These are phyloP conservation scores for Thelonectria blattea DNA, from an alignment of 2,329 filamentous ascomycete species.

Conservation along the genomic window DNA sequence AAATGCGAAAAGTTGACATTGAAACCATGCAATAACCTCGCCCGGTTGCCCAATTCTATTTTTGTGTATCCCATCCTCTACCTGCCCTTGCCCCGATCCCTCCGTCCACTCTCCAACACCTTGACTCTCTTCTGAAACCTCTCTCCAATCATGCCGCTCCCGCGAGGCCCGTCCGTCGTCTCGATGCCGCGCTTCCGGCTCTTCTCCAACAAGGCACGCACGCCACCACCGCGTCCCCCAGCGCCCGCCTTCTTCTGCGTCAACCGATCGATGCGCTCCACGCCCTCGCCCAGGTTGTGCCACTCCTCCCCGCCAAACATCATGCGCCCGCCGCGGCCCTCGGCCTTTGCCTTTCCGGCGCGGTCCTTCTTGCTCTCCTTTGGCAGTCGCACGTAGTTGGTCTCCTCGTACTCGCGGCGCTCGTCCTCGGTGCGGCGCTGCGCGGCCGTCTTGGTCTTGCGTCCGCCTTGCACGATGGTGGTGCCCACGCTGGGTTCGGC, in stretches of 20 bases:
- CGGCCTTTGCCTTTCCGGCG: conserved; percentile 65
- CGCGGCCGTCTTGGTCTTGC: conserved; percentile 76
- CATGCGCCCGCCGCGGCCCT: conserved; percentile 64
- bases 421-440: conserved; percentile 82
- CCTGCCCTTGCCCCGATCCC: conserved; percentile 51
- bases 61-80: conserved; percentile 29
- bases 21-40: not conserved
- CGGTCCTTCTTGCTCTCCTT: conserved; percentile 87
- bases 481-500: conserved; percentile 92
- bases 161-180: conserved; percentile 70
- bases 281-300: conserved; percentile 81
- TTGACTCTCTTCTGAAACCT: conserved; percentile 74
- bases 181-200: conserved; percentile 82
- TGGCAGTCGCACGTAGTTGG: conserved; percentile 87
- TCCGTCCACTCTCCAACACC: conserved; percentile 54
- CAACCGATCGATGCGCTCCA: conserved; percentile 84
- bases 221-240: conserved; percentile 45
- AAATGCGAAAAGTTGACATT: not conserved
- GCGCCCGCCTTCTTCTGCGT: conserved; percentile 72
- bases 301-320: conserved; percentile 89
- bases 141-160: conserved; percentile 73
- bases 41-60: conserved; percentile 16
- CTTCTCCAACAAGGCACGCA: conserved; percentile 74
- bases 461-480: conserved; percentile 80
- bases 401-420: conserved; percentile 86